Evolutionary conservation across 73 alveolate genomes (phyloP).

Genomic region (Breviolum minutum): DNA sequence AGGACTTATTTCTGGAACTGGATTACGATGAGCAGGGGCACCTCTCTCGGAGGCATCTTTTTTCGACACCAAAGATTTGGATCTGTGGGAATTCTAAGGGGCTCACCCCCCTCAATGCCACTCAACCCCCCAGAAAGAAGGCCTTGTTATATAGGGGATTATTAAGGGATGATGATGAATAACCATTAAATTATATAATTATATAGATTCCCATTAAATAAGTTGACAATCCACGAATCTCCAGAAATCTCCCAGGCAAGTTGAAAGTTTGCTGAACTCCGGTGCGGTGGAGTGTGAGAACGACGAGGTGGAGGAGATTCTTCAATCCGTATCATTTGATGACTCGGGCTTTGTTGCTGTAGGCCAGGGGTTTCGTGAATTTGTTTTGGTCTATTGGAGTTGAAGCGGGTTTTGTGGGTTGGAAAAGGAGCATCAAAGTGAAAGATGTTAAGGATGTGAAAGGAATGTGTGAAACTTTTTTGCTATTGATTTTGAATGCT

Average conservation of each 20-base stretch:
- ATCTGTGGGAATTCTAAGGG: too few relatives aligned
- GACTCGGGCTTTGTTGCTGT: background rate
- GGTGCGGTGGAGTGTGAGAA: constrained; percentile 38
- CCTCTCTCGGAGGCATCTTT: background rate
- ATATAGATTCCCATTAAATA: too few relatives aligned
- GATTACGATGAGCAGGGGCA: constrained; percentile 43
- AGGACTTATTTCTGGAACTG: constrained; percentile 38
- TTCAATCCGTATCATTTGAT: background rate
- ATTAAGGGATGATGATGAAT: too few relatives aligned
- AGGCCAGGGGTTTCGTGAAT: background rate
- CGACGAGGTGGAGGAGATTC: constrained; percentile 36
- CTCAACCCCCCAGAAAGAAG: too few relatives aligned
- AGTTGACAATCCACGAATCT: too few relatives aligned
- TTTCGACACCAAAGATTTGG: too few relatives aligned
- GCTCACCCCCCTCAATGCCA: too few relatives aligned
- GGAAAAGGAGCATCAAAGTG: too few relatives aligned
- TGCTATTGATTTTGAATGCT: background rate
- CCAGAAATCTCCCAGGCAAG: too few relatives aligned
- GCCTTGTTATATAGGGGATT: too few relatives aligned
- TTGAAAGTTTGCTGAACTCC: constrained; percentile 14
- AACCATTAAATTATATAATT: too few relatives aligned
- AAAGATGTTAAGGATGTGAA: background rate
- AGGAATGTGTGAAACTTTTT: background rate
- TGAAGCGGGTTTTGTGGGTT: too few relatives aligned
- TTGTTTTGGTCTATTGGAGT: background rate